Base-by-base conservation (phyloP, 2,329 filamentous ascomycete species). In the Colletotrichum viniferum region DNA sequence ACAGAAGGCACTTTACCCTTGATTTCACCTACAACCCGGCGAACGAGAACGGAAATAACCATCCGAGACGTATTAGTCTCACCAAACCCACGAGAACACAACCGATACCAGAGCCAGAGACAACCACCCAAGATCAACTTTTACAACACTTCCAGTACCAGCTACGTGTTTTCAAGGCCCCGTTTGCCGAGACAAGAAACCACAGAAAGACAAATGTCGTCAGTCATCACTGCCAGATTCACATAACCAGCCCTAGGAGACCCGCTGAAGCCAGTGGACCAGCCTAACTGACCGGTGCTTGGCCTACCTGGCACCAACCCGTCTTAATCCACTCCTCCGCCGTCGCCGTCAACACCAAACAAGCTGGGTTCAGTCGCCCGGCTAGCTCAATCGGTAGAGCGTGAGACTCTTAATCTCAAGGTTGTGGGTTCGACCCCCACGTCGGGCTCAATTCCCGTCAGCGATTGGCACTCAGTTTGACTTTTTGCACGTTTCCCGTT, bases 381-480 rank as follows among this genome's bases (percentile, higher is more conserved):
- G 88, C 87, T 92, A 92, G 90, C 90, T 92, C 90, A 92, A 92
- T 92, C 89, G 90, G 90, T 92, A 93, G 91, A 93, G 91, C 91
- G 91, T 92, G 88, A 92, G 91, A 92, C 91, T 93, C 91, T 90
- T 90, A 90, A 89, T 88, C 88, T 89, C 86, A 88, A 89, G 87
- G 87, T 85, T 89, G 87, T 85, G 86, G 86, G 89, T 90, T 89
- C 87, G 87, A 88, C 73, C 73, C 76, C 73, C 69, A 75, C 73
- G 73, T 75, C 73, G 73, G 69, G 73, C 73, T 75, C 73, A 75
- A 69, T 69, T 55, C 67, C 67, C 67, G 67, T 69, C 56, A 69
- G 56, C 67, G 67, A 69, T 69, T 62, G 67, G 26, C 38, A 62
- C 34, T 16, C 56, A 36, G 56, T 7, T 58, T 48, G 21, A 28